phyloP scores from a whole-genome alignment of 140 eudicot genomes.

The Ambrosia hybrid region DNA sequence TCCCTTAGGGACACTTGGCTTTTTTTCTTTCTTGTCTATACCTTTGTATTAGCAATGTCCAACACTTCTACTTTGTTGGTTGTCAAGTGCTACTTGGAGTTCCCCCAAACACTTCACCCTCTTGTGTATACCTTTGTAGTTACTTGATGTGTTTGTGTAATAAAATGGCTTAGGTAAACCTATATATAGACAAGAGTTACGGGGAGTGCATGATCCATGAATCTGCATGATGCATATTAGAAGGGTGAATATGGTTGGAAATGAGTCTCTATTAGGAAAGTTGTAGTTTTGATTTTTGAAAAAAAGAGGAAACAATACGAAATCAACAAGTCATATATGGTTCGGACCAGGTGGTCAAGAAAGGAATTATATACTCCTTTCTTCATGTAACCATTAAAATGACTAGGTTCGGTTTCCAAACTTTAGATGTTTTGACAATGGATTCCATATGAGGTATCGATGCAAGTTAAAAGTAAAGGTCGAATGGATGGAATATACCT shows the following conservation, averaged over 20 bases:
- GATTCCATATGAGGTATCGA: not conserved
- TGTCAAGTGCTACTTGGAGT: conserved; percentile 28
- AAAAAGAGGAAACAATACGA: not conserved
- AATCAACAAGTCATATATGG: not conserved
- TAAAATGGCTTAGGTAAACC: not conserved
- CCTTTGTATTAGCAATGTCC: not conserved
- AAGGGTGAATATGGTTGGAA: conserved; percentile 20
- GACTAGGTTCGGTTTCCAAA: conserved; percentile 2
- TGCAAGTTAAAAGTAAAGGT: no score
- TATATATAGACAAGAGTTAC: conserved; percentile 3
- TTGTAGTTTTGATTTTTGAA: not conserved
- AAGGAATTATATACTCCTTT: conserved; percentile 14
- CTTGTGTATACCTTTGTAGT: not conserved
- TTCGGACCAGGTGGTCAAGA: conserved; percentile 1
- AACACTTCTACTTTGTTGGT: not conserved
- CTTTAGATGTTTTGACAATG: not conserved
- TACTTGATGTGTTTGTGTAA: conserved; percentile 5
- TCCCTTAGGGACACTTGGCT: conserved; percentile 26
- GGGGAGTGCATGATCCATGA: not conserved
- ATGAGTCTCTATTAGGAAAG: conserved; percentile 3
- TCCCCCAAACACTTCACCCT: conserved; percentile 38
- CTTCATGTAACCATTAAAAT: not conserved
- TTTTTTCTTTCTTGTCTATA: not conserved
- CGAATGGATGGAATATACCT: not conserved
- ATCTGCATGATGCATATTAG: conserved; percentile 1